Evolutionary conservation across 2,329 filamentous ascomycete species (phyloP).

Genomic region (Myriangium duriaei): DNA sequence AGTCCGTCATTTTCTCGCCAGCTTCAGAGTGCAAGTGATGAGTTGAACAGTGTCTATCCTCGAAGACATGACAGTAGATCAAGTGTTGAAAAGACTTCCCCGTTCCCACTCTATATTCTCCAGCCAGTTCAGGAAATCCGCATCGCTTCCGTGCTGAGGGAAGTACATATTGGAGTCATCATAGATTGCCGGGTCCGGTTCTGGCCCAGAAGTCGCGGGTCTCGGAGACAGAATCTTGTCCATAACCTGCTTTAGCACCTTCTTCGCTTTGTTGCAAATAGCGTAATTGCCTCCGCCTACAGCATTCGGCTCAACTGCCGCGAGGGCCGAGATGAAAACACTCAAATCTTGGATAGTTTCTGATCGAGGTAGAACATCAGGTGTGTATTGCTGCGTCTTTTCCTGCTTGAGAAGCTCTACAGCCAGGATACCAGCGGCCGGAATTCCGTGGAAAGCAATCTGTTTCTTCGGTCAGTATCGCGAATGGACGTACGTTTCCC

Average conservation of each 20-base stretch:
- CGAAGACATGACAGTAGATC: too few relatives aligned
- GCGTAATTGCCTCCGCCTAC: conserved; percentile 28
- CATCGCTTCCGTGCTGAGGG: conserved; percentile 25
- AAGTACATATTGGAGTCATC: conserved; percentile 22
- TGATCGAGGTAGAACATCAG: conserved; percentile 27
- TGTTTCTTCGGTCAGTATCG: conserved; percentile 9
- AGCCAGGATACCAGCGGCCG: conserved; percentile 30
- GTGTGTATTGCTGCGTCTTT: conserved; percentile 20
- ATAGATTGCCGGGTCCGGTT: not conserved
- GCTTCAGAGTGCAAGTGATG: too few relatives aligned
- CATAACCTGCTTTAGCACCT: conserved; percentile 30
- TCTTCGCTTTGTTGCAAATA: conserved; percentile 30
- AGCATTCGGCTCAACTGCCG: conserved; percentile 22
- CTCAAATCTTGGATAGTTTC: conserved; percentile 34
- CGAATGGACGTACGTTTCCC: not conserved
- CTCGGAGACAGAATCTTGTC: conserved; percentile 29
- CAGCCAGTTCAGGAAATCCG: conserved; percentile 33
- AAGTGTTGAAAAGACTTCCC: conserved; percentile 17
- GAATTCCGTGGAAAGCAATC: conserved; percentile 28
- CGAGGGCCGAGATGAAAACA: conserved; percentile 32
- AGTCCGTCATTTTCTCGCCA: too few relatives aligned
- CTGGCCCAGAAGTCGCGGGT: conserved; percentile 10
- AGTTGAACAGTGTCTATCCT: too few relatives aligned
- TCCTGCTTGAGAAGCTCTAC: conserved; percentile 33
- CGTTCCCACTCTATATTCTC: conserved; percentile 32